A percentile compares a stretch with the other conserved stretches of the same genome.
Evolutionary conservation across 116 monocot species (phyloP).

Genomic region (Posidonia oceanica): DNA sequence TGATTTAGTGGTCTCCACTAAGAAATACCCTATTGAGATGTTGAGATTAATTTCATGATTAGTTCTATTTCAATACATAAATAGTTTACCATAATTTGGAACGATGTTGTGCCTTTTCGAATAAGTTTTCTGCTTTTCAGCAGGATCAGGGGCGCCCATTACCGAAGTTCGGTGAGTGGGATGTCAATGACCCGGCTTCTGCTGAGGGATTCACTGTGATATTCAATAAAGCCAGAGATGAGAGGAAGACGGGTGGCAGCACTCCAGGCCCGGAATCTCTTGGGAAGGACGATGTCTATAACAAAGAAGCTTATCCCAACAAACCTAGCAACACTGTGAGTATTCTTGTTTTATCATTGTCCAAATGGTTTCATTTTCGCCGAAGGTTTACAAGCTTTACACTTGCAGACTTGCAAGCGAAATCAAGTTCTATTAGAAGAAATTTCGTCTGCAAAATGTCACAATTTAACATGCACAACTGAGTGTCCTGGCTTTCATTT

Average conservation of each 20-base stretch:
- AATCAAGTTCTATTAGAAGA: no score
- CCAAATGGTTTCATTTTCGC: no score
- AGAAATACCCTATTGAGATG: no score
- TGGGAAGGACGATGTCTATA: constrained; percentile 36
- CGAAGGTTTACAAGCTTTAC: no score
- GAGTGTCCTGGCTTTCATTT: no score
- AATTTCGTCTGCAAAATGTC: no score
- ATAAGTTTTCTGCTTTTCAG: constrained; percentile 6
- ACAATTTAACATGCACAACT: no score
- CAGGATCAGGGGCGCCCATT: constrained; percentile 35
- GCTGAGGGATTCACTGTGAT: constrained; percentile 65
- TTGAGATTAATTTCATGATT: no score
- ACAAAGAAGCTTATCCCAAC: constrained; percentile 25
- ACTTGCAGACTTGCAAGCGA: no score
- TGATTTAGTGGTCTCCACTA: no score
- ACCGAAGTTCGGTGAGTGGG: constrained; percentile 69
- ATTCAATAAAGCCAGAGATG: constrained; percentile 73
- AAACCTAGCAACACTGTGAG: constrained; percentile 23
- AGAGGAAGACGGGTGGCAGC: constrained; percentile 46
- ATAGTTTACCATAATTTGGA: no score
- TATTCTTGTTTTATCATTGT: constrained; percentile 3
- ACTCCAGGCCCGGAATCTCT: constrained; percentile 39
- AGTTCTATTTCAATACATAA: no score
- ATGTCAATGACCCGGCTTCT: constrained; percentile 56
- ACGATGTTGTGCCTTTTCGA: not conserved